Conservation (phyloP, 495 filamentous ascomycete species). For the Pseudoneurospora amorphoporcata region DNA sequence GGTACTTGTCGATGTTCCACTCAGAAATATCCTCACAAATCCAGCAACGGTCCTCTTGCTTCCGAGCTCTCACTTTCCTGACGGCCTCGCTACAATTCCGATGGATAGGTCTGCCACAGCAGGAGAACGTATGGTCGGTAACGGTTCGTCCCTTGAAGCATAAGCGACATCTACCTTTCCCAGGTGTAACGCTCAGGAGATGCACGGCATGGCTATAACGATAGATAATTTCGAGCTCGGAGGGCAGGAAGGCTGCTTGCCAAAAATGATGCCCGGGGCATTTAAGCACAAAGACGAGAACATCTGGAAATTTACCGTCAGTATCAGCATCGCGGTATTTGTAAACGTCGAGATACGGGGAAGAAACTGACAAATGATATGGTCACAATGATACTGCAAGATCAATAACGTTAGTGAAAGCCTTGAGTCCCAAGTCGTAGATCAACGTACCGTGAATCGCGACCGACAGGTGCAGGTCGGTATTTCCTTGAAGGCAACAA, state of each 20-base stretch:
- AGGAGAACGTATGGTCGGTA: no score
- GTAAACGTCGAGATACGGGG: background rate
- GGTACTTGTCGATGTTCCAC: background rate
- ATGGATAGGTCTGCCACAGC: background rate
- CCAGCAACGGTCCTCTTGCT: background rate
- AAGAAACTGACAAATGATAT: background rate
- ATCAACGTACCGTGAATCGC: background rate
- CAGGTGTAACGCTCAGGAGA: no score
- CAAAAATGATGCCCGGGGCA: background rate
- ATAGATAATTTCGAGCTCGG: background rate
- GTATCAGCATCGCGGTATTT: background rate
- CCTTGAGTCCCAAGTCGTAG: background rate
- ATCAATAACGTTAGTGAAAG: background rate
- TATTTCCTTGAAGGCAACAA: background rate
- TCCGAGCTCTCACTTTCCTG: rapidly evolving
- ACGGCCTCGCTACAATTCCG: background rate
- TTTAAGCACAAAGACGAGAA: background rate
- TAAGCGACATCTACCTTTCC: no score
- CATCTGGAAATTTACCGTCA: background rate
- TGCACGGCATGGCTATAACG: background rate
- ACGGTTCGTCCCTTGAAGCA: background rate
- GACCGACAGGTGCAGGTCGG: background rate
- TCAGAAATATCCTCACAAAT: background rate
- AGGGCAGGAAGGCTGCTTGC: background rate
- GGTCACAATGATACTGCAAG: background rate